Evolutionary conservation across 2,329 filamentous ascomycete genomes (phyloP).

Genomic region (Talaromyces sp.): DNA sequence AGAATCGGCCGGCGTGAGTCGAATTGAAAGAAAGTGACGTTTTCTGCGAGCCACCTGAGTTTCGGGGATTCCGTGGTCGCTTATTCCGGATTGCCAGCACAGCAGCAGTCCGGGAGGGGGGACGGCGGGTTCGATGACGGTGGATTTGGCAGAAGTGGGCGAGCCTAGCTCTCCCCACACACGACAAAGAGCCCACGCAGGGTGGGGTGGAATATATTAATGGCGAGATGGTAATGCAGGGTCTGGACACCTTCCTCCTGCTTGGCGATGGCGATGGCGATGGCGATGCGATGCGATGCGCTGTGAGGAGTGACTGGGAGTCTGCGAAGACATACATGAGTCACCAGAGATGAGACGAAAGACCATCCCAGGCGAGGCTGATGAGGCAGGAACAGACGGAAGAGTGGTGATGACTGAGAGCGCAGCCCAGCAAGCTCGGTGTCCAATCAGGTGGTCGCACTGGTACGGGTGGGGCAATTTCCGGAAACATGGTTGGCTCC

Average conservation of each 20-base stretch:
- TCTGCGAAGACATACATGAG: neutral
- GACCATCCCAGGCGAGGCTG: neutral
- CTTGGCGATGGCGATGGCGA: neutral
- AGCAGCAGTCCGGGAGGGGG: neutral
- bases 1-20: neutral
- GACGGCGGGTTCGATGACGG: conserved; percentile 1
- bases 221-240: neutral
- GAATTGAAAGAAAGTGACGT: conserved; percentile 3
- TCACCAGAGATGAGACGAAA: neutral
- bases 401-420: neutral
- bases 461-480: neutral
- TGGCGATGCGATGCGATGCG: neutral
- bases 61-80: conserved; percentile 2
- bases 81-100: conserved; percentile 4
- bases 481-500: neutral
- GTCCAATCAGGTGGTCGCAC: neutral
- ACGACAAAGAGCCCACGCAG: conserved; percentile 1
- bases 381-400: neutral
- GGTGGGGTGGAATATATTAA: neutral
- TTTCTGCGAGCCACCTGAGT: neutral
- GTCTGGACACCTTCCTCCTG: neutral
- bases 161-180: conserved; percentile 11
- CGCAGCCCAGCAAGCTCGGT: neutral
- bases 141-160: conserved; percentile 2
- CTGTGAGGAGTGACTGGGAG: neutral